A percentile compares a stretch with the other conserved stretches of the same genome.
Evolutionary conservation across 192 early-diverging fungal genomes (phyloP).

Genomic region (Backusella mclennaniae): DNA sequence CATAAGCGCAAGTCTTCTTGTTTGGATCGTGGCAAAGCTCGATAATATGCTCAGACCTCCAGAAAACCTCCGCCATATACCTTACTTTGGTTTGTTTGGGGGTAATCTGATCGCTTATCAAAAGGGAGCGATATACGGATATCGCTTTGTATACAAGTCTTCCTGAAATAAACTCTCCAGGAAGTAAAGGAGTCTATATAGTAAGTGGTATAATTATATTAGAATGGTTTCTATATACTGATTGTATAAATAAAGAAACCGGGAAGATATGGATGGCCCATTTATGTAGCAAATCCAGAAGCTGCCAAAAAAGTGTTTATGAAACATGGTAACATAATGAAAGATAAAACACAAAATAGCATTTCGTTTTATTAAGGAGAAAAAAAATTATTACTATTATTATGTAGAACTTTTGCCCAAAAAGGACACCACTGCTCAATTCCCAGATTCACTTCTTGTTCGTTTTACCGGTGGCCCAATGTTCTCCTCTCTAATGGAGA

Average conservation of each 20-base stretch:
- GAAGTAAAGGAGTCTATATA: background rate
- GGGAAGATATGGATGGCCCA: background rate
- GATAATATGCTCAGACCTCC: background rate
- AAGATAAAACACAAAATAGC: background rate
- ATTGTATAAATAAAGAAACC: background rate
- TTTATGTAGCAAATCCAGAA: background rate
- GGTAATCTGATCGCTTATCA: background rate
- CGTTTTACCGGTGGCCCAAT: background rate
- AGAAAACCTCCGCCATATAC: background rate
- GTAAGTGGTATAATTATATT: background rate
- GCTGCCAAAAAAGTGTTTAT: background rate
- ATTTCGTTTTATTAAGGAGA: background rate
- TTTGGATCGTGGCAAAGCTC: too few species aligned
- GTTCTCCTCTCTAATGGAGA: constrained; percentile 4
- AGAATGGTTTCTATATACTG: background rate
- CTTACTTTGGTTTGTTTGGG: background rate
- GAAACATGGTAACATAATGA: background rate
- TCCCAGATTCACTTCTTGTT: background rate
- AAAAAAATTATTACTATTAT: background rate
- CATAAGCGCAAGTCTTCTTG: too few species aligned
- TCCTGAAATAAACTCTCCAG: background rate
- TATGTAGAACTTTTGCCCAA: constrained; percentile 9
- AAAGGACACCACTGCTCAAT: background rate
- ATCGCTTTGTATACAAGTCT: background rate
- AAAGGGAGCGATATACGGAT: background rate